A percentile compares a stretch with the other conserved stretches of the same genome.
These are phyloP conservation scores for Rhexocercosporidium sp. DNA, from an alignment of 2,329 filamentous ascomycete species.

Conservation along the genomic window DNA sequence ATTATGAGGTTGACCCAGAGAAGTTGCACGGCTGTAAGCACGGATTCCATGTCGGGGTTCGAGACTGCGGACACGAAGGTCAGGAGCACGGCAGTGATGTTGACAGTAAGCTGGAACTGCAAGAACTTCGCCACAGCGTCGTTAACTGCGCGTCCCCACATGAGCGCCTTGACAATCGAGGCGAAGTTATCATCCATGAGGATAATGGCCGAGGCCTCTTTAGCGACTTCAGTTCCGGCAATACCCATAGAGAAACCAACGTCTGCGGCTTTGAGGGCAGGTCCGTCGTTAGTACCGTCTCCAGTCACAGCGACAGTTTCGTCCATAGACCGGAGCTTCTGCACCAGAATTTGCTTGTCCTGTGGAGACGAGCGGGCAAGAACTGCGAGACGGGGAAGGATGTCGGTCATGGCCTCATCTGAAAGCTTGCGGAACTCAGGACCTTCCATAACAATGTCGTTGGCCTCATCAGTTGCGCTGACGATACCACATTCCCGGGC, in stretches of 20 bases:
- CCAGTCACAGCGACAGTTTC: conserved; percentile 71
- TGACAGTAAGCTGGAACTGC: conserved; percentile 71
- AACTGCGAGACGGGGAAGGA: conserved; percentile 67
- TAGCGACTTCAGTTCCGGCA: conserved; percentile 67
- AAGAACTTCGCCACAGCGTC: conserved; percentile 59
- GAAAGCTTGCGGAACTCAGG: conserved; percentile 67
- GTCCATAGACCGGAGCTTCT: conserved; percentile 65
- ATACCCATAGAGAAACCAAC: conserved; percentile 73
- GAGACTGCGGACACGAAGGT: conserved; percentile 78
- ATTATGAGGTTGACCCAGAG: conserved; percentile 86
- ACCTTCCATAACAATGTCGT: conserved; percentile 70
- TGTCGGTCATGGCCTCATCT: conserved; percentile 60
- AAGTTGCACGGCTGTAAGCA: conserved; percentile 76
- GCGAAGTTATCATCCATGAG: conserved; percentile 67
- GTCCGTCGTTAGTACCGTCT: conserved; percentile 70
- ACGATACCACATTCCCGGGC: conserved; percentile 72
- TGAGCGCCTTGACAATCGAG: conserved; percentile 65
- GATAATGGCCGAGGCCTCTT: conserved; percentile 65
- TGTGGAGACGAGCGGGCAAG: conserved; percentile 72
- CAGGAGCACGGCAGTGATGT: conserved; percentile 77
- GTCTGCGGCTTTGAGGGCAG: conserved; percentile 68
- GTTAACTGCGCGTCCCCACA: conserved; percentile 65
- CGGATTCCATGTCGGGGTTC: conserved; percentile 64
- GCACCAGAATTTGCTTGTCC: conserved; percentile 70
- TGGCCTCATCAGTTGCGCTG: conserved; percentile 39